phyloP scores from a whole-genome alignment of 2,329 filamentous ascomycete genomes.

The Teratosphaeria destructans region DNA sequence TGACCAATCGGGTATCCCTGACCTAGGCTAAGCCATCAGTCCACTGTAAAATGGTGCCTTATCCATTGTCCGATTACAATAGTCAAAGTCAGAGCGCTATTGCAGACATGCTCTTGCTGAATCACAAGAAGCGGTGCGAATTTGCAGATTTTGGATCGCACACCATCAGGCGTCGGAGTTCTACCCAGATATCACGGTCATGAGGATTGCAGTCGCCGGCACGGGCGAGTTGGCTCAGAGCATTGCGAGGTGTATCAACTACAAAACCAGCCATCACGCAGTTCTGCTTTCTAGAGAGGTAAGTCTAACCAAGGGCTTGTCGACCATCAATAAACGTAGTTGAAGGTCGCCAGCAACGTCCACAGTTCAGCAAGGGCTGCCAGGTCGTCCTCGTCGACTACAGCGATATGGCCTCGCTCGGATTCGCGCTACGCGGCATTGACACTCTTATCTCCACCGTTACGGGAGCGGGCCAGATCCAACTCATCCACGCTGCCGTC shows the following conservation, averaged over 20 bases:
- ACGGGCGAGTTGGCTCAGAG: constrained; percentile 49
- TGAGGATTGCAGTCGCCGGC: constrained; percentile 53
- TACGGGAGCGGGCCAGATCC: constrained; percentile 54
- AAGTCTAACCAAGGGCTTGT: constrained; percentile 20
- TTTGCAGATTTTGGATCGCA: too few relatives aligned
- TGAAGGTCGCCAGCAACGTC: constrained; percentile 37
- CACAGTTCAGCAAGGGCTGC: constrained; percentile 48
- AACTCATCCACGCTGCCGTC: constrained; percentile 61
- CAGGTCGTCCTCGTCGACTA: constrained; percentile 64
- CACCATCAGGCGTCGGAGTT: too few relatives aligned
- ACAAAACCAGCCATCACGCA: constrained; percentile 54
- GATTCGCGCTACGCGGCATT: constrained; percentile 58
- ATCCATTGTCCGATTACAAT: too few relatives aligned
- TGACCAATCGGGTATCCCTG: background rate
- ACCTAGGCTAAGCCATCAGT: background rate
- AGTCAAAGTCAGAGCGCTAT: too few relatives aligned
- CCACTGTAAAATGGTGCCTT: too few relatives aligned
- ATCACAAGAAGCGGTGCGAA: too few relatives aligned
- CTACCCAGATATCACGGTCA: constrained; percentile 29
- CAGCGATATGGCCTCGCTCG: constrained; percentile 45
- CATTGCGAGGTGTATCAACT: constrained; percentile 49
- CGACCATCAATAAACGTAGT: background rate
- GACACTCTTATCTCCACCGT: constrained; percentile 69
- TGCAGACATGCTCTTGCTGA: too few relatives aligned
- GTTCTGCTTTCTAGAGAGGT: constrained; percentile 60